Percentiles rank a stretch among this genome's conserved stretches.
phyloP scores from a whole-genome alignment of 495 filamentous ascomycete genomes.

The Xylaria venustula region DNA sequence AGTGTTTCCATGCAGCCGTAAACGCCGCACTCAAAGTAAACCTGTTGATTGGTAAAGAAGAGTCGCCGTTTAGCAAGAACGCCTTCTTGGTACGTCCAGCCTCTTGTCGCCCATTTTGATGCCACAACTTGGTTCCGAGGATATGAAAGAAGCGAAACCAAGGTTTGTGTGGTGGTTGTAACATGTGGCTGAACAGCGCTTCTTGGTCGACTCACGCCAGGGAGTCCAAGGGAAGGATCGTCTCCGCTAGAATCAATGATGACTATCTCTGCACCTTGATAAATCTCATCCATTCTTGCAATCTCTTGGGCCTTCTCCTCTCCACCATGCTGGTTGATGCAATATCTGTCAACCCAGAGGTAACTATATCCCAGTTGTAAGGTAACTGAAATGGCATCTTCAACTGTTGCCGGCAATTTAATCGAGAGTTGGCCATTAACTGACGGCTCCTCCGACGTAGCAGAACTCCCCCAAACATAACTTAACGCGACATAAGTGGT shows the following conservation, averaged over 20 bases:
- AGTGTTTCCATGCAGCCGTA: not conserved
- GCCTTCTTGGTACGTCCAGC: constrained; percentile 37
- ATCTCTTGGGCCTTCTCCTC: constrained; percentile 22
- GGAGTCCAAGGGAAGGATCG: constrained; percentile 20
- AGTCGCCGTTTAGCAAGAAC: constrained; percentile 28
- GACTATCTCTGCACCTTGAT: constrained; percentile 17
- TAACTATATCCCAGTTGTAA: constrained; percentile 21
- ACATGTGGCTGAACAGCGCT: constrained; percentile 2
- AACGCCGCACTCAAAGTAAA: constrained; percentile 28
- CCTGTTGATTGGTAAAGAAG: constrained; percentile 26
- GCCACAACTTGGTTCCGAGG: not conserved
- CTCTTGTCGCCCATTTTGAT: constrained; percentile 27
- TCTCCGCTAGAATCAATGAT: constrained; percentile 26
- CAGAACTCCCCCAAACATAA: not conserved
- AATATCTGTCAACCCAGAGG: constrained; percentile 31
- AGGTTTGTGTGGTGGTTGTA: not conserved
- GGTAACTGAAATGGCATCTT: not conserved
- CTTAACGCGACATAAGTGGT: not conserved
- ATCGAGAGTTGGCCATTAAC: not conserved
- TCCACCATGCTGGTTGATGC: constrained; percentile 18
- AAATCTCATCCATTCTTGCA: constrained; percentile 26
- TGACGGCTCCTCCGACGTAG: not conserved
- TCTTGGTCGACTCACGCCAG: constrained; percentile 15
- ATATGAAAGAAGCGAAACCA: not conserved
- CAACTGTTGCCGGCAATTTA: not conserved